Base-by-base conservation (phyloP, 352 stramenopile species). In the Phytophthora fragariaefolia region DNA sequence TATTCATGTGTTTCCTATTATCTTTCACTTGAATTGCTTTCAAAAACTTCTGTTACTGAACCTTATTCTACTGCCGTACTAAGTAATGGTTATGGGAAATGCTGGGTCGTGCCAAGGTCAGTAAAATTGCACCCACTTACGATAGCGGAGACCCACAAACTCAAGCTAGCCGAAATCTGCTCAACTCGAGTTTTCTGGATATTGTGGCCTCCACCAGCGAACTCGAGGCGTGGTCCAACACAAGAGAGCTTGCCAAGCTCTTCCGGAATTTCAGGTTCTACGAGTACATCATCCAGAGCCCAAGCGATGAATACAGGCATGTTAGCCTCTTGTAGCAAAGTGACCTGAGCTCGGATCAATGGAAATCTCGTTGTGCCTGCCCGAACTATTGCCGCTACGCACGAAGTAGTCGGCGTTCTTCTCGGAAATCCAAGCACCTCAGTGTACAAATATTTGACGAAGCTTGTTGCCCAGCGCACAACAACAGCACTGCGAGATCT, bases 151-250 rank as follows among this genome's bases (percentile, higher is more conserved):
- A 74, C 59, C 76, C 76, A 84, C 6, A 69, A 55, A 0, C 23
- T 60, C 17, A 82, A 49, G n/a, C 62, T 67, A 6, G 38, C 34
- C 1, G 71, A 65, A 6, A 84, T 32, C 17, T 66, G 58, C 1
- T 82, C 71, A 1, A 76, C 76, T 38, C 76, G 70, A 32, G 77
- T 84, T 65, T 90, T 90, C 52, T 90, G 81, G 22, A 88, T 83
- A 51, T 90, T 90, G 61, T 88, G 81, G 4, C 81, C 81, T 10
- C 79, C 81, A 12, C 64, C 74, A 23, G 55, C 50, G 42, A 86
- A 88, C 8, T 72, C 77, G 22, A 88, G 61, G 6, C 74, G 77
- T 20, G 75, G 73, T 0, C 76, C 79, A 26, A 60, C 46, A 40
- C 74, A 60, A 24, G 68, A 78, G 2, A 74, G 30, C 13, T 55